phyloP scores from a whole-genome alignment of 2,329 filamentous ascomycete species.

The Fusarium sp. region DNA sequence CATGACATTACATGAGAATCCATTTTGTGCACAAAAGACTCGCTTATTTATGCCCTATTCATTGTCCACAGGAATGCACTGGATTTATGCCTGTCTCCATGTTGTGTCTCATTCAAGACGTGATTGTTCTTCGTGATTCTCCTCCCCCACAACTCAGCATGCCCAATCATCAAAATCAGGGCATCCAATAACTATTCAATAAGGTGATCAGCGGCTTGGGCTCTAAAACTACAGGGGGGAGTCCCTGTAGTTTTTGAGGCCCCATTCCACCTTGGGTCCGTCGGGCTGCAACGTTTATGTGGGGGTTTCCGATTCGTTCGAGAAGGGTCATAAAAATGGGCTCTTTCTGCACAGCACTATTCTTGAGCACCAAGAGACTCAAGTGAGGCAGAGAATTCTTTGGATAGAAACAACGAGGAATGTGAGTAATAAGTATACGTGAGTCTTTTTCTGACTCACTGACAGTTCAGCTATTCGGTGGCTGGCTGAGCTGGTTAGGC shows the following conservation, averaged over 20 bases:
- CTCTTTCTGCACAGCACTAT: not conserved
- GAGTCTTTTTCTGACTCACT: conserved; percentile 9
- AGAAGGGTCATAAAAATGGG: conserved; percentile 21
- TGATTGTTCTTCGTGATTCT: not conserved
- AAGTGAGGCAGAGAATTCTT: conserved; percentile 19
- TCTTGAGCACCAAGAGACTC: not conserved
- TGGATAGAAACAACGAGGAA: not conserved
- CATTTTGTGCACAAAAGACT: conserved; percentile 1
- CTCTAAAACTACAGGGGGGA: conserved; percentile 3
- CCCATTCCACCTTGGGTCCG: not conserved
- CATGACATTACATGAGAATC: not conserved
- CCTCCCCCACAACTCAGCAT: conserved; percentile 14
- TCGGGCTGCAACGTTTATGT: conserved; percentile 45
- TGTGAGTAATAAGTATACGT: conserved; percentile 3
- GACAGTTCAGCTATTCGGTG: not conserved
- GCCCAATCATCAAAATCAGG: conserved; percentile 41
- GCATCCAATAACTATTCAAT: conserved; percentile 21
- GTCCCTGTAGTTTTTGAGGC: conserved; percentile 39
- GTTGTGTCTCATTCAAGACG: not conserved
- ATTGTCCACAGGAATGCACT: not conserved
- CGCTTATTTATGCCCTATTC: conserved; percentile 8
- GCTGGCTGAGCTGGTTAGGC: conserved; percentile 1
- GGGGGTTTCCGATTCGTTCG: conserved; percentile 42
- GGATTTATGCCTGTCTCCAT: not conserved
- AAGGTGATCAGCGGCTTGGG: conserved; percentile 25